phyloP scores from a whole-genome alignment of 257 asterid species.

The Nyctanthes arbortristis region DNA sequence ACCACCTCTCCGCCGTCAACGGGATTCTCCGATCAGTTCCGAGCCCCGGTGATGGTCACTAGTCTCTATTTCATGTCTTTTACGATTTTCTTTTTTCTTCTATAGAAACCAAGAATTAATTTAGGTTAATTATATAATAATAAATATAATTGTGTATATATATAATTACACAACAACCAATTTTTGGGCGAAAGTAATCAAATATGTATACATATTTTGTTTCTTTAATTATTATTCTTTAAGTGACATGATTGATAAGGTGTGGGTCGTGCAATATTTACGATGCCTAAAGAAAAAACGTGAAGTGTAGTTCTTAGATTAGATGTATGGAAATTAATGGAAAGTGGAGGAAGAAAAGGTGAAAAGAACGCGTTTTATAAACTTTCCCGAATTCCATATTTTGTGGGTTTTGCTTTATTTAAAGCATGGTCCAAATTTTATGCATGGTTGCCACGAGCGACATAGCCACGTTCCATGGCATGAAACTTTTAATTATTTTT shows the following conservation, averaged over 20 bases:
- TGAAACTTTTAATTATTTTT: constrained; percentile 12
- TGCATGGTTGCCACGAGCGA: constrained; percentile 33
- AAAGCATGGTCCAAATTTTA: constrained; percentile 28
- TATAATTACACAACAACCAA: not conserved
- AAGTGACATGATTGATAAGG: not conserved
- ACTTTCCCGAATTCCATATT: constrained; percentile 19
- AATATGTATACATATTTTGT: not conserved
- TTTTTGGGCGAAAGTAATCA: too few relatives aligned
- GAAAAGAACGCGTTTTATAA: constrained; percentile 22
- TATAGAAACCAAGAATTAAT: constrained; percentile 17
- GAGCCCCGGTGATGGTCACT: constrained; percentile 76
- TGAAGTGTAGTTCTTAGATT: too few relatives aligned
- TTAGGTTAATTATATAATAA: constrained; percentile 18
- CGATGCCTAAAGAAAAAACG: too few relatives aligned
- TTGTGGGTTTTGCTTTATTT: constrained; percentile 34
- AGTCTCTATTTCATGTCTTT: not conserved
- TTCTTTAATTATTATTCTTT: not conserved
- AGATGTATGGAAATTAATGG: too few relatives aligned
- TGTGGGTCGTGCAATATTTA: not conserved
- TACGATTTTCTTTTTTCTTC: constrained; percentile 34
- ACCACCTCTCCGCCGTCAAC: constrained; percentile 52
- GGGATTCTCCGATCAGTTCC: constrained; percentile 74
- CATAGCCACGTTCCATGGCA: constrained; percentile 21
- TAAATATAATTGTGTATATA: constrained; percentile 1
- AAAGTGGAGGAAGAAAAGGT: constrained; percentile 12